Evolutionary conservation across 2,329 filamentous ascomycete species (phyloP).

Genomic region (Trichophyton benhamiae): DNA sequence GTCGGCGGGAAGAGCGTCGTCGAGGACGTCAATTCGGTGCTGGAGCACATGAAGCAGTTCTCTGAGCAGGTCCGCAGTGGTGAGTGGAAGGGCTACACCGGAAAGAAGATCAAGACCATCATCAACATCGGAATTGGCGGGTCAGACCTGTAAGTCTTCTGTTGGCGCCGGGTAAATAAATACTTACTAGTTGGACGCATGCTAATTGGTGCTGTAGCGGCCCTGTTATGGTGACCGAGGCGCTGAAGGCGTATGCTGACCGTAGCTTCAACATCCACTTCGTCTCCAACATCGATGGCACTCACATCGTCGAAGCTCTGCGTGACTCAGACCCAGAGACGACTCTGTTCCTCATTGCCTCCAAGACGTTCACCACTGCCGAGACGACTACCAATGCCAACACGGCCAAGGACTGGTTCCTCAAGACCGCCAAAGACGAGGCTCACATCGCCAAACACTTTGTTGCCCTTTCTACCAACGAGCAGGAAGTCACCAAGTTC

Average conservation of each 20-base stretch:
- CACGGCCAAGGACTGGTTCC: conserved; percentile 93
- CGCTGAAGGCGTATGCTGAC: conserved; percentile 86
- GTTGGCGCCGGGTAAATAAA: neutral
- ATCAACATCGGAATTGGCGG: conserved; percentile 97
- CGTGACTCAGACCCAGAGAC: conserved; percentile 85
- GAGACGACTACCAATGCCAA: conserved; percentile 97
- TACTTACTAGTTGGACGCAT: neutral
- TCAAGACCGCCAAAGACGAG: conserved; percentile 66
- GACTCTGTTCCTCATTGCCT: conserved; percentile 95
- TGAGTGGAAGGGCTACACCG: conserved; percentile 92
- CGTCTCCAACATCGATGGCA: conserved; percentile 98
- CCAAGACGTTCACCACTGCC: conserved; percentile 98
- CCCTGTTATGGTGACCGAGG: conserved; percentile 97
- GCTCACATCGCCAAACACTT: conserved; percentile 89
- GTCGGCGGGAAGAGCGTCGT: conserved; percentile 91
- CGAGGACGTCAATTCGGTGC: conserved; percentile 77
- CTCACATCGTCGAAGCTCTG: conserved; percentile 89
- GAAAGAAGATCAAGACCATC: conserved; percentile 93
- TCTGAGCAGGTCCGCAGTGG: conserved; percentile 88
- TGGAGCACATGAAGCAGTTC: conserved; percentile 98
- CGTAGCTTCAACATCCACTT: conserved; percentile 85
- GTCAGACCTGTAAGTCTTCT: conserved; percentile 72
- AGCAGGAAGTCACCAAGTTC: conserved; percentile 90
- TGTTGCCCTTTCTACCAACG: conserved; percentile 93
- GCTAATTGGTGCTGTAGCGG: conserved; percentile 45